Evolutionary conservation across 129 eudicot species (phyloP).

Genomic region (Pseudognaphalium luteoalbum): DNA sequence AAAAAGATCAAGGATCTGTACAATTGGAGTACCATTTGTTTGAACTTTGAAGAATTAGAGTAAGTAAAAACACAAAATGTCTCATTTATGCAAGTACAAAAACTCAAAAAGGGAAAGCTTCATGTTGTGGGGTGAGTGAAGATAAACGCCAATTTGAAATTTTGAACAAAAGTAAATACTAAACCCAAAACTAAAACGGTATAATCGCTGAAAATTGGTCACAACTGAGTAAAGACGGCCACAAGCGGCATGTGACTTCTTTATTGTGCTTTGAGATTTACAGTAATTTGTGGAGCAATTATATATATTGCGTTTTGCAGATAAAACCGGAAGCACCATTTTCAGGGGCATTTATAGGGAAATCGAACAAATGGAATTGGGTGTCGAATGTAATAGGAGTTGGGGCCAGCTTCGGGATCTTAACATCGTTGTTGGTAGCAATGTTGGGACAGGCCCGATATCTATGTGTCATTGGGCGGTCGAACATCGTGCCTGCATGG

Average conservation of each 20-base stretch:
- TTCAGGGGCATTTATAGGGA: constrained; percentile 75
- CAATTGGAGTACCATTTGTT: no score
- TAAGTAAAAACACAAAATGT: neutral
- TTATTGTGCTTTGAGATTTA: constrained; percentile 5
- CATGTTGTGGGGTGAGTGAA: neutral
- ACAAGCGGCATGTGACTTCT: neutral
- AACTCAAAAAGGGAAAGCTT: neutral
- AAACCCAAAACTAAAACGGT: neutral
- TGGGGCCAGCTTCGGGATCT: constrained; percentile 95
- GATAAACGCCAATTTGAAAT: neutral
- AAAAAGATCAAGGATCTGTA: no score
- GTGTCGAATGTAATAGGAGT: constrained; percentile 91
- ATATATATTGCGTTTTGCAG: constrained; percentile 34
- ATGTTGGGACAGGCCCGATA: constrained; percentile 99
- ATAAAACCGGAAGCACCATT: constrained; percentile 81
- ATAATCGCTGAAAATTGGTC: neutral
- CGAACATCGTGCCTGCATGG: constrained; percentile 80
- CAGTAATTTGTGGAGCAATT: neutral
- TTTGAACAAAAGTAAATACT: neutral
- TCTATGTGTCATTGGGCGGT: constrained; percentile 96
- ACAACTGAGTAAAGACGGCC: neutral
- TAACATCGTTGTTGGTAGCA: constrained; percentile 86
- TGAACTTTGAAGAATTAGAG: no score
- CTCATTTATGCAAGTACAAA: neutral
- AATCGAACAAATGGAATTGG: constrained; percentile 65